Percentiles rank a stretch among this genome's conserved stretches.
Evolutionary conservation across 768 basidiomycete genomes (phyloP).

Genomic region (Boletus tomentosulus): DNA sequence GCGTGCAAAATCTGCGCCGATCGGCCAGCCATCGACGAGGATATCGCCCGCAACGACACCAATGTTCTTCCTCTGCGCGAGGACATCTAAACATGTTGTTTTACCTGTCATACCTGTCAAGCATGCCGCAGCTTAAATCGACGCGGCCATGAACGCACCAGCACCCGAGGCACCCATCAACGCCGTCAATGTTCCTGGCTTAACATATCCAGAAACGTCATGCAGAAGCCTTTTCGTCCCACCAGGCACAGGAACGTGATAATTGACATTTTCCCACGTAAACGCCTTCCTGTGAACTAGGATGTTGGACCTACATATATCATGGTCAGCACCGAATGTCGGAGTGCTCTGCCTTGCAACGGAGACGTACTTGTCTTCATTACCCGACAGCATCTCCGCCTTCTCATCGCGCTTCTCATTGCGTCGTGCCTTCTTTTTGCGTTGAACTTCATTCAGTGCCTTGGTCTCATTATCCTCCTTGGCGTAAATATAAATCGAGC

Average conservation of each 20-base stretch:
- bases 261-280: constrained; percentile 80
- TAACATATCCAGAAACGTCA: constrained; percentile 75
- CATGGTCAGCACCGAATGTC: constrained; percentile 1
- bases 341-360: neutral
- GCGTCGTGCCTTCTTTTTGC: constrained; percentile 47
- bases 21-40: constrained; percentile 60
- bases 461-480: constrained; percentile 54
- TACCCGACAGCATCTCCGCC: constrained; percentile 18
- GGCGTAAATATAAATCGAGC: constrained; percentile 55
- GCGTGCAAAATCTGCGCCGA: constrained; percentile 54
- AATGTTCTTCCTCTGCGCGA: constrained; percentile 69
- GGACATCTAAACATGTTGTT: constrained; percentile 73
- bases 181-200: constrained; percentile 84
- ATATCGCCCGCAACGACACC: constrained; percentile 63
- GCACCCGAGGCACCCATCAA: constrained; percentile 86
- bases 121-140: neutral
- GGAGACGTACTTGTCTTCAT: constrained; percentile 13
- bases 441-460: constrained; percentile 49
- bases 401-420: constrained; percentile 27
- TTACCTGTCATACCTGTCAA: constrained; percentile 42
- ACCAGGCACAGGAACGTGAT: constrained; percentile 64
- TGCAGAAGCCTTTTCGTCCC: constrained; percentile 63
- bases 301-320: neutral
- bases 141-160: constrained; percentile 36
- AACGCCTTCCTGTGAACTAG: constrained; percentile 39